phyloP scores from a whole-genome alignment of 2,329 filamentous ascomycete species.

The Davidsoniella australis region DNA sequence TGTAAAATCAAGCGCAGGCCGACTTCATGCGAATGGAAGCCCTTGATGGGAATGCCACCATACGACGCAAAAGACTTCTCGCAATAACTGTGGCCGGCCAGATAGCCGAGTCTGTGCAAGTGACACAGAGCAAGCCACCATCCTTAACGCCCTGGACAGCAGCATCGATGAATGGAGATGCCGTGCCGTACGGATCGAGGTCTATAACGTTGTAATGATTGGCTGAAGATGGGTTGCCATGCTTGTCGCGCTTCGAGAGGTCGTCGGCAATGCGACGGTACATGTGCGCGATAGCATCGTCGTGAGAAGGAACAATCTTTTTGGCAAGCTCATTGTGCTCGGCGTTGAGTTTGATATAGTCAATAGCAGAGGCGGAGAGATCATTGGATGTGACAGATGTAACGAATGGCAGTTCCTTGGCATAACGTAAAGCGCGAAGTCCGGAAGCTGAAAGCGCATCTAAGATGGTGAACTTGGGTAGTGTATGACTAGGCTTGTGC shows the following conservation, averaged over 20 bases:
- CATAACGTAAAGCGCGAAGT: constrained; percentile 77
- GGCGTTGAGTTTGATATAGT: constrained; percentile 71
- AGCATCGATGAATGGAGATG: constrained; percentile 79
- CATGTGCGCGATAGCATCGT: constrained; percentile 85
- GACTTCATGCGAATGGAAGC: constrained; percentile 71
- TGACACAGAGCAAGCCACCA: constrained; percentile 82
- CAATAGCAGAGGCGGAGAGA: constrained; percentile 57
- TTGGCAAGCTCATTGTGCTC: constrained; percentile 60
- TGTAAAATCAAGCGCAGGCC: constrained; percentile 77
- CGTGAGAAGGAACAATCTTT: constrained; percentile 55
- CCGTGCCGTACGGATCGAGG: constrained; percentile 88
- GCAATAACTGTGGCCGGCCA: constrained; percentile 87
- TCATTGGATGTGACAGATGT: constrained; percentile 82
- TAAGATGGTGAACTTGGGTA: constrained; percentile 57
- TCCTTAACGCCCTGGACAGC: constrained; percentile 69
- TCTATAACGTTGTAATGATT: constrained; percentile 82
- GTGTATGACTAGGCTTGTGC: constrained; percentile 15
- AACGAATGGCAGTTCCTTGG: constrained; percentile 71
- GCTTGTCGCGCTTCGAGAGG: constrained; percentile 25
- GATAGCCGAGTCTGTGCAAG: constrained; percentile 88
- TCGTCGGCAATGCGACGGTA: constrained; percentile 50
- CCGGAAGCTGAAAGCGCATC: constrained; percentile 92
- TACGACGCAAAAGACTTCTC: constrained; percentile 94
- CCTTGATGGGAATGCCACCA: constrained; percentile 75
- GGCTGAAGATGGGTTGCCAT: constrained; percentile 23